Evolutionary conservation across 495 filamentous ascomycete species (phyloP).

Genomic region (Sphaerosporella brunnea): DNA sequence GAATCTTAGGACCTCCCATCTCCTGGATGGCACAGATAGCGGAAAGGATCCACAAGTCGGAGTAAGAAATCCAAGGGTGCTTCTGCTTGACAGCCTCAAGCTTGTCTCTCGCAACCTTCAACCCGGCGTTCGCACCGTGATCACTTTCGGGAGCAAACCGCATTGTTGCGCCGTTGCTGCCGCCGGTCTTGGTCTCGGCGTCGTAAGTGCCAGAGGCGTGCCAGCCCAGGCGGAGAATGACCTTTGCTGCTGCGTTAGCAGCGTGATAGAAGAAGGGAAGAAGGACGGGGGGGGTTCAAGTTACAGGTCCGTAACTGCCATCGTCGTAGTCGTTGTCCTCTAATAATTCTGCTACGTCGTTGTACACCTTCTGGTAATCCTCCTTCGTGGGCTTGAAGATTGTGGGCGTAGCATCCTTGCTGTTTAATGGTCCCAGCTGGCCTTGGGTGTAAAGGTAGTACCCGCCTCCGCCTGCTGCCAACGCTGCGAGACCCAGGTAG

Average conservation of each 20-base stretch:
- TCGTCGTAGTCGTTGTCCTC: conserved; percentile 94
- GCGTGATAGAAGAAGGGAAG: not conserved
- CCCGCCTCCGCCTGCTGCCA: conserved; percentile 48
- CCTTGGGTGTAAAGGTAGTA: conserved; percentile 53
- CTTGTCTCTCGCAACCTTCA: conserved; percentile 78
- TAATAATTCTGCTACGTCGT: conserved; percentile 59
- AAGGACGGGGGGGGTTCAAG: conserved; percentile 17
- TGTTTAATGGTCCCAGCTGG: conserved; percentile 28
- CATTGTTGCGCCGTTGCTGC: conserved; percentile 96
- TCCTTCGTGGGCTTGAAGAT: conserved; percentile 56
- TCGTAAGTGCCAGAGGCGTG: conserved; percentile 81
- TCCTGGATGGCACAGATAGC: conserved; percentile 83
- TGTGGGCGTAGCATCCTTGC: conserved; percentile 32
- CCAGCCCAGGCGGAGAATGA: conserved; percentile 71
- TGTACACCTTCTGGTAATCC: conserved; percentile 94
- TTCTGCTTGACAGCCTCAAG: conserved; percentile 75
- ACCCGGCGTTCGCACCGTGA: conserved; percentile 87
- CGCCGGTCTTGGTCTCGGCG: conserved; percentile 72
- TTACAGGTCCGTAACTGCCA: conserved; percentile 79
- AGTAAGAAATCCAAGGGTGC: conserved; percentile 91
- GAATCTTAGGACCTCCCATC: conserved; percentile 74
- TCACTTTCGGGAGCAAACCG: conserved; percentile 79
- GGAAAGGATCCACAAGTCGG: conserved; percentile 86
- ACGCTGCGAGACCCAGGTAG: conserved; percentile 39
- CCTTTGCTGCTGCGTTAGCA: conserved; percentile 34